Percentiles rank a stretch among this genome's conserved stretches.
These are phyloP conservation scores for Rhodamnia rubescens DNA, from an alignment of 345 rosid species.

Conservation along the genomic window DNA sequence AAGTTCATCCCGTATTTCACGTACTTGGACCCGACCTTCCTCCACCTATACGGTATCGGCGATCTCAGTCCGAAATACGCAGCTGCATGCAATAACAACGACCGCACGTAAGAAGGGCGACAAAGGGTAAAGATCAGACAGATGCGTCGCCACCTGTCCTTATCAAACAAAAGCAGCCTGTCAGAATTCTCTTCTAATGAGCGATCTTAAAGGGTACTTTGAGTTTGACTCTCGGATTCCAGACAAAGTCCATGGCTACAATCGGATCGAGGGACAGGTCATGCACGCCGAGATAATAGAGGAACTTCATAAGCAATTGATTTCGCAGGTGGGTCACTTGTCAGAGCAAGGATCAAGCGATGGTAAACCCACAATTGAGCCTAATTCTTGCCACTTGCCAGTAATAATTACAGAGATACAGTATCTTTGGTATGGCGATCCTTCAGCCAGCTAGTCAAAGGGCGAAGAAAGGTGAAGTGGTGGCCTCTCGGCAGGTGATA, in stretches of 20 bases:
- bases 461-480: not conserved
- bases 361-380: not conserved
- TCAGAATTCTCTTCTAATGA: not conserved
- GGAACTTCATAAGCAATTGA: not conserved
- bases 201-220: not conserved
- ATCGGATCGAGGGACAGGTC: not conserved
- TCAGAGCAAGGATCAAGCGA: too few species aligned
- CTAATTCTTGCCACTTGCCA: not conserved
- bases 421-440: not conserved
- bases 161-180: not conserved
- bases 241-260: not conserved
- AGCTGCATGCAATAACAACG: constrained; percentile 18
- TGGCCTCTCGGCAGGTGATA: not conserved
- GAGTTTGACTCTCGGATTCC: not conserved
- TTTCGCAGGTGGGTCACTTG: too few species aligned
- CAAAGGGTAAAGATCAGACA: not conserved
- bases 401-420: not conserved
- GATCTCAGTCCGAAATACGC: constrained; percentile 42
- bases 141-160: not conserved
- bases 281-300: not conserved
- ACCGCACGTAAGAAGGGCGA: not conserved
- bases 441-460: not conserved
- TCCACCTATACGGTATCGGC: constrained; percentile 55
- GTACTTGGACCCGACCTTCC: constrained; percentile 12
- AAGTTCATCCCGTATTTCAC: constrained; percentile 55